These are phyloP conservation scores for Ambrosiella beaveri DNA, from an alignment of 2,329 filamentous ascomycete species.

Conservation along the genomic window DNA sequence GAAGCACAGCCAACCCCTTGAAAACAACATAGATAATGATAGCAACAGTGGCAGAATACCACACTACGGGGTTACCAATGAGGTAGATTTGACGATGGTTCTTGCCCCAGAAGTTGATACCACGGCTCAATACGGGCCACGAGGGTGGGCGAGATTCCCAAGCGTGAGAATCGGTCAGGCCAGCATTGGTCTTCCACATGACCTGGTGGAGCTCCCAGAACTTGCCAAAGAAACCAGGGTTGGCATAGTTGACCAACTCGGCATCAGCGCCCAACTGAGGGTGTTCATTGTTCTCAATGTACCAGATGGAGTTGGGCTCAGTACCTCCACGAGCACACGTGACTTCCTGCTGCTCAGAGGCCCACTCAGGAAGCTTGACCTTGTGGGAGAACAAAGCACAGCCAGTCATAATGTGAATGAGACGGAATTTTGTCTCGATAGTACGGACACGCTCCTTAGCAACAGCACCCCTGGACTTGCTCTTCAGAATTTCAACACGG, in stretches of 20 bases:
- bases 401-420: slow-evolving; percentile 91
- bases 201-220: slow-evolving; percentile 95
- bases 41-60: slow-evolving; percentile 74
- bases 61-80: slow-evolving; percentile 84
- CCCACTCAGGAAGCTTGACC: slow-evolving; percentile 96
- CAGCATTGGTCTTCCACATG: slow-evolving; percentile 98
- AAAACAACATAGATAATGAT: slow-evolving; percentile 63
- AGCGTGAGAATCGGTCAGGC: slow-evolving; percentile 85
- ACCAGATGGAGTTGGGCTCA: slow-evolving; percentile 93
- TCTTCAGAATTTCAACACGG: slow-evolving; percentile 85
- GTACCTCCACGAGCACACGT: slow-evolving; percentile 86
- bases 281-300: slow-evolving; percentile 80
- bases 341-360: slow-evolving; percentile 96
- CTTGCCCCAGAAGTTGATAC: slow-evolving; percentile 98
- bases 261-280: slow-evolving; percentile 54
- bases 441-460: slow-evolving; percentile 79
- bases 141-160: slow-evolving; percentile 93
- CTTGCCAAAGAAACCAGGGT: slow-evolving; percentile 91
- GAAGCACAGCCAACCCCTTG: slow-evolving; percentile 72
- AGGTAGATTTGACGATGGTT: slow-evolving; percentile 92
- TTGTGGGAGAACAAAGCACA: slow-evolving; percentile 96
- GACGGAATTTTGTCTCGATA: slow-evolving; percentile 90
- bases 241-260: slow-evolving; percentile 90
- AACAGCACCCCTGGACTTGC: slow-evolving; percentile 58
- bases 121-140: slow-evolving; percentile 80